A percentile compares a stretch with the other conserved stretches of the same genome.
These are phyloP conservation scores for Russula virescens DNA, from an alignment of 768 basidiomycete genomes.

Conservation along the genomic window DNA sequence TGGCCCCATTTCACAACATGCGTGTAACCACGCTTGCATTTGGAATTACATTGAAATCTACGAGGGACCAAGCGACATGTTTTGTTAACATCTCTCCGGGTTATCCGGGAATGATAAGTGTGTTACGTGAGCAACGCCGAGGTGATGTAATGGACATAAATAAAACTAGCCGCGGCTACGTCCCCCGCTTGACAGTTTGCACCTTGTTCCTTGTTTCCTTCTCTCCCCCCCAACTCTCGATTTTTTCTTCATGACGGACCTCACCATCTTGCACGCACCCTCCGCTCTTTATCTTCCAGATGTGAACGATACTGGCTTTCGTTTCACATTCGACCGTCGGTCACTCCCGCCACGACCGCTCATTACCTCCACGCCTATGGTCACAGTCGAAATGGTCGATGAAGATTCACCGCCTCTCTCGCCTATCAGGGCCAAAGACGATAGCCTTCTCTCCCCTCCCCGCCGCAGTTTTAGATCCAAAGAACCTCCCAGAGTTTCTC, in stretches of 20 bases:
- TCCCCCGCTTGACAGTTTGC: no score
- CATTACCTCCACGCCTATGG: conserved; percentile 2
- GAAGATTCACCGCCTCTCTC: neutral
- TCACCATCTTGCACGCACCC: conserved; percentile 12
- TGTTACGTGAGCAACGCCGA: neutral
- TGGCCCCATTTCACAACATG: neutral
- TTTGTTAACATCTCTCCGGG: no score
- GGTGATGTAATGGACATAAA: no score
- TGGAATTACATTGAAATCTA: neutral
- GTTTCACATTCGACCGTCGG: conserved; percentile 10
- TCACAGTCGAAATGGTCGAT: conserved; percentile 21
- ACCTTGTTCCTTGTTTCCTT: neutral
- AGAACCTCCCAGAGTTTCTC: neutral
- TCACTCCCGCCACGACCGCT: neutral
- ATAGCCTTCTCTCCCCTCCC: conserved; percentile 12
- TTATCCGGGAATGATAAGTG: neutral
- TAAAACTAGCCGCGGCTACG: no score
- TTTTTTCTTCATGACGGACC: conserved; percentile 12
- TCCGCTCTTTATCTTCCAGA: conserved; percentile 16
- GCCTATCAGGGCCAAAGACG: neutral
- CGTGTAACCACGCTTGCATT: conserved; percentile 9
- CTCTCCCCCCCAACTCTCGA: neutral
- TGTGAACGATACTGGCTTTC: conserved; percentile 5
- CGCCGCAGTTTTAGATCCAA: conserved; percentile 3
- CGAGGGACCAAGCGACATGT: no score